Percentiles rank a stretch among this genome's conserved stretches.
These are phyloP conservation scores for Fusarium continuum DNA, from an alignment of 2,329 filamentous ascomycete species.

Conservation along the genomic window DNA sequence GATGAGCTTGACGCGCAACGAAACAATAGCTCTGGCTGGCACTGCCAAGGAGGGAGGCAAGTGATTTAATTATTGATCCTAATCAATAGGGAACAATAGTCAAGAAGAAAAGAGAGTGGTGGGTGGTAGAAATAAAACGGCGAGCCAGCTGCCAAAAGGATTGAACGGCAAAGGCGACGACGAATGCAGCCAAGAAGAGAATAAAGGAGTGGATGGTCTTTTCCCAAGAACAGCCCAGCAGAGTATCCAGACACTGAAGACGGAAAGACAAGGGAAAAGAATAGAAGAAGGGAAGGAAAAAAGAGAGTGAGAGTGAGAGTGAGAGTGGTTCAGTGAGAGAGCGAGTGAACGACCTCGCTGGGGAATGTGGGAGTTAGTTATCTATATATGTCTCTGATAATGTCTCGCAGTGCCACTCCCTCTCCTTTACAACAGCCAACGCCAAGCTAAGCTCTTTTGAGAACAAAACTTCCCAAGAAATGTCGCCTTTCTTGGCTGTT, in stretches of 20 bases:
- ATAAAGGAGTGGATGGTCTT: slow-evolving; percentile 14
- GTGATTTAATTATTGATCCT: slow-evolving; percentile 13
- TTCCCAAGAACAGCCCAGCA: slow-evolving; percentile 5
- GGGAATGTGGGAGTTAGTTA: slow-evolving; percentile 43
- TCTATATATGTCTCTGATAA: slow-evolving; percentile 38
- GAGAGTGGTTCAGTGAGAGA: slow-evolving; percentile 22
- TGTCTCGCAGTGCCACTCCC: neutral
- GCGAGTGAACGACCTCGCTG: slow-evolving; percentile 29
- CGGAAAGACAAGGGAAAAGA: slow-evolving; percentile 6
- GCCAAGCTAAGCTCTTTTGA: slow-evolving; percentile 20
- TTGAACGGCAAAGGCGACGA: slow-evolving; percentile 43
- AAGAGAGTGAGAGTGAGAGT: neutral
- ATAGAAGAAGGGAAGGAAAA: neutral
- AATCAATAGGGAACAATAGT: slow-evolving; percentile 27
- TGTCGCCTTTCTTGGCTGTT: neutral
- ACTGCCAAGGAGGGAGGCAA: slow-evolving; percentile 35
- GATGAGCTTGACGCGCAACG: neutral
- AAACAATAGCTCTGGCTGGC: slow-evolving; percentile 17
- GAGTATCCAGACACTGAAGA: slow-evolving; percentile 40
- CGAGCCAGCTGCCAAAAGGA: slow-evolving; percentile 47
- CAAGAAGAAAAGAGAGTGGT: slow-evolving; percentile 6
- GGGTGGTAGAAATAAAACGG: slow-evolving; percentile 26
- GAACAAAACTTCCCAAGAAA: slow-evolving; percentile 3
- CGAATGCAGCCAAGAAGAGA: slow-evolving; percentile 24
- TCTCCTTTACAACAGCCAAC: neutral